phyloP scores from a whole-genome alignment of 345 rosid genomes.

The Brassica juncea region DNA sequence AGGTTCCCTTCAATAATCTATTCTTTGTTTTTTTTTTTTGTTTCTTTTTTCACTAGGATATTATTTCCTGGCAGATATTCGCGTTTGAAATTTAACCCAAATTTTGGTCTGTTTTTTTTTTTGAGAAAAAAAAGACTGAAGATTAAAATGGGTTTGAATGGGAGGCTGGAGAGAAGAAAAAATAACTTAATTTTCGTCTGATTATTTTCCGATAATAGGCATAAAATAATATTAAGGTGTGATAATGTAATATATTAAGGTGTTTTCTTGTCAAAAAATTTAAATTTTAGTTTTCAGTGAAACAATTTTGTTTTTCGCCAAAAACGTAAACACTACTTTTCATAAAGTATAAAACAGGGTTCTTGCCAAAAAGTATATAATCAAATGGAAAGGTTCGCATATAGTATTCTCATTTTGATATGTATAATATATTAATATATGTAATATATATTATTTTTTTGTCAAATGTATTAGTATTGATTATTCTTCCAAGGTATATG shows the following conservation, averaged over 20 bases:
- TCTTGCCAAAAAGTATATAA: no score
- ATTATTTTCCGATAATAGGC: neutral
- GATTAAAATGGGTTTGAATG: no score
- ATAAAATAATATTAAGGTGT: neutral
- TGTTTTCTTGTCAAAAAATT: no score
- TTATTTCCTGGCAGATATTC: neutral
- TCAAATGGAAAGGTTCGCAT: neutral
- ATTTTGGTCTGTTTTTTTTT: neutral
- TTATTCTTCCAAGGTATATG: slow-evolving; percentile 19
- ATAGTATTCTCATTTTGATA: slow-evolving; percentile 7
- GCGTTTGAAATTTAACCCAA: neutral
- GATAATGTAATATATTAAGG: no score
- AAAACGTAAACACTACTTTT: no score
- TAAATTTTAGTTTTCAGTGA: no score
- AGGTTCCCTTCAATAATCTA: slow-evolving; percentile 39
- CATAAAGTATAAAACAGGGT: no score
- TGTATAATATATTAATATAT: neutral
- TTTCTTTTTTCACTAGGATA: no score
- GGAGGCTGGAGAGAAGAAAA: no score
- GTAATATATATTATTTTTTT: no score
- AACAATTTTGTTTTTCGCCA: no score
- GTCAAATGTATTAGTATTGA: neutral
- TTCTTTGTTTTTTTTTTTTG: neutral
- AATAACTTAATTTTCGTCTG: neutral
- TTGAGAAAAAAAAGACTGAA: no score